phyloP scores from a whole-genome alignment of 306 rosid species.

The Acacia melanoxylon region DNA sequence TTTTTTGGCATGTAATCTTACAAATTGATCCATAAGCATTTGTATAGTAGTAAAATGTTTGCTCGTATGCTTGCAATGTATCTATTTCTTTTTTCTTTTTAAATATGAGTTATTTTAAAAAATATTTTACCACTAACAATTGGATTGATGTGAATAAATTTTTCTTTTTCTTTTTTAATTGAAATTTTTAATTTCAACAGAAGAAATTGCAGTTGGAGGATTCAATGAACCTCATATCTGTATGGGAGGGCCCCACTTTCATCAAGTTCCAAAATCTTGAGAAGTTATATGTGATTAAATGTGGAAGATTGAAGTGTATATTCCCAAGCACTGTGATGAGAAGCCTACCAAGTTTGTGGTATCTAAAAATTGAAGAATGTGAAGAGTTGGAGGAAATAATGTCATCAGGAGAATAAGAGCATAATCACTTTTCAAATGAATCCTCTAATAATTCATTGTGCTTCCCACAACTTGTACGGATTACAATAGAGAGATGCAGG shows the following conservation, averaged over 20 bases:
- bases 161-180: background rate
- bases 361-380: background rate
- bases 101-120: too few relatives aligned
- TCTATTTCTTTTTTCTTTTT: too few relatives aligned
- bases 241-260: background rate
- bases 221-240: background rate
- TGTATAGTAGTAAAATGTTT: background rate
- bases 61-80: too few relatives aligned
- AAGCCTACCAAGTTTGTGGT: background rate
- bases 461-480: background rate
- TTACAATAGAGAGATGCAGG: fast-evolving
- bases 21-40: too few relatives aligned
- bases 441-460: background rate
- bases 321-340: background rate
- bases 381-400: background rate
- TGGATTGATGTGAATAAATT: background rate
- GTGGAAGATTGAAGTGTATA: background rate
- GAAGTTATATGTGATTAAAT: fast-evolving
- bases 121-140: too few relatives aligned
- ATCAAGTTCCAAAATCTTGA: background rate
- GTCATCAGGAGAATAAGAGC: background rate
- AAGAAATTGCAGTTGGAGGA: background rate
- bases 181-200: background rate
- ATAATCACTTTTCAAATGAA: background rate
- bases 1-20: too few relatives aligned